phyloP scores from a whole-genome alignment of 164 flowering plant genomes.

The Chimonanthus salicifolius region DNA sequence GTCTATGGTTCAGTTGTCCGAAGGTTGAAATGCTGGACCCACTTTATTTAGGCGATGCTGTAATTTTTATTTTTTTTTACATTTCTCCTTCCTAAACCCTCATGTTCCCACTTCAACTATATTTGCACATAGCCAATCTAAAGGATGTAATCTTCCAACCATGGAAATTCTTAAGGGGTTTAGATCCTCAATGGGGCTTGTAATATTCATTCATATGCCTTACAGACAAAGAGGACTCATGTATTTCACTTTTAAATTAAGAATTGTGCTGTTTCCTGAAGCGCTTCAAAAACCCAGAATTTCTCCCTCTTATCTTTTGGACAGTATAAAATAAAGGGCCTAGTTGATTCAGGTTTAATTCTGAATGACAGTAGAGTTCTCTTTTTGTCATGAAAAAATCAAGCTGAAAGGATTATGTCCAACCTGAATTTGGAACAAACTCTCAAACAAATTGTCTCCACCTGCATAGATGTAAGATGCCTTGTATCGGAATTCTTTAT shows the following conservation, averaged over 20 bases:
- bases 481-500: no score
- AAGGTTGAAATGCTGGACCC: not conserved
- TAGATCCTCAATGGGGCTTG: not conserved
- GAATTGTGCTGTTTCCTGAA: no score
- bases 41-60: not conserved
- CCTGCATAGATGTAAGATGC: no score
- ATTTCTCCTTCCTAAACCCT: not conserved
- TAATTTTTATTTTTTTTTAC: not conserved
- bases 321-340: not conserved
- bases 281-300: not conserved
- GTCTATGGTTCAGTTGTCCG: not conserved
- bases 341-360: not conserved
- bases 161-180: not conserved
- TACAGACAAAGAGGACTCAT: no score
- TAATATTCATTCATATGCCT: not conserved
- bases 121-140: not conserved
- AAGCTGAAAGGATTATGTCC: no score
- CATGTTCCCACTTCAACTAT: not conserved
- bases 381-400: no score
- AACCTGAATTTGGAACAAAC: no score
- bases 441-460: no score
- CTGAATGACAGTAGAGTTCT: not conserved
- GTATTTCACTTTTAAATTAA: no score
- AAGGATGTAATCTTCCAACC: not conserved
- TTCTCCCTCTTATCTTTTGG: not conserved